These are phyloP conservation scores for Globisporangium splendens DNA, from an alignment of 352 stramenopile species.

Conservation along the genomic window DNA sequence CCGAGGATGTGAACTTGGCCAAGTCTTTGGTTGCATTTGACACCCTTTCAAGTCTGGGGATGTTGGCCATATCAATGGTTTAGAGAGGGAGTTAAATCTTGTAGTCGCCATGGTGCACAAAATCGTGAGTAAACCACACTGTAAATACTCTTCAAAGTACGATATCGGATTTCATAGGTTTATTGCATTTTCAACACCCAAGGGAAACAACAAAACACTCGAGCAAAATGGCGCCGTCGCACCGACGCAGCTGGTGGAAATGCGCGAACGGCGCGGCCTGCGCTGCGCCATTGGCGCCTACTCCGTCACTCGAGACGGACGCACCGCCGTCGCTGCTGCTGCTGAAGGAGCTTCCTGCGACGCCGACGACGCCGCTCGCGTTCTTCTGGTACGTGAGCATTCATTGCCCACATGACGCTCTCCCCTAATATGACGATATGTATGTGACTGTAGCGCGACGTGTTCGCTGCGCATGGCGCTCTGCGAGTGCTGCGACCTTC, in stretches of 20 bases:
- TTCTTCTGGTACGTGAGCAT: constrained; percentile 16
- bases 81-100: too few relatives aligned
- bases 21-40: too few relatives aligned
- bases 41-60: too few relatives aligned
- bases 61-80: too few relatives aligned
- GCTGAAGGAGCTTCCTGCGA: constrained; percentile 9
- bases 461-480: constrained; percentile 18
- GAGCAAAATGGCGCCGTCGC: not conserved
- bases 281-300: too few relatives aligned
- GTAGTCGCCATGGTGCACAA: too few relatives aligned
- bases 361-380: constrained; percentile 12
- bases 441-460: constrained; percentile 5
- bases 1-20: too few relatives aligned
- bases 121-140: too few relatives aligned
- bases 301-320: not conserved
- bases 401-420: not conserved
- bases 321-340: not conserved
- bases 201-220: too few relatives aligned
- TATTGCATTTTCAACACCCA: too few relatives aligned
- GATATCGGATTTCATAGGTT: too few relatives aligned
- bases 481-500: constrained; percentile 28
- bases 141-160: too few relatives aligned
- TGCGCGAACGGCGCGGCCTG: not conserved
- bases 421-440: not conserved
- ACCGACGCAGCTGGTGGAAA: not conserved